A percentile compares a stretch with the other conserved stretches of the same genome.
Evolutionary conservation across 164 flowering plant genomes (phyloP).

Genomic region (Euptelea pleiosperma): DNA sequence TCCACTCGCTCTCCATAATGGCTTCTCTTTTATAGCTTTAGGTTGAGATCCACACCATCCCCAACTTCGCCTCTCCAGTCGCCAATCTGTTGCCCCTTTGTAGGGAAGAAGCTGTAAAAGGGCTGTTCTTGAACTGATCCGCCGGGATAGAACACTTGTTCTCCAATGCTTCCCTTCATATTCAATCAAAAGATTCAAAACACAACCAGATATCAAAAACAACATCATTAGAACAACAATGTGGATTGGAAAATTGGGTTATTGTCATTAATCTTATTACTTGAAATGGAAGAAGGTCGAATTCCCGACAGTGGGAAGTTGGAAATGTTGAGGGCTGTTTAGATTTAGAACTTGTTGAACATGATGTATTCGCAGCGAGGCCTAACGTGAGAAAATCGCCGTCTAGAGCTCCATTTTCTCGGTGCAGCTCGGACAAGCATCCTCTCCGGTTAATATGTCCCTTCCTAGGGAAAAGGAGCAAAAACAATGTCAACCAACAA

Average conservation of each 20-base stretch:
- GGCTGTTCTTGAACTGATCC: constrained; percentile 23
- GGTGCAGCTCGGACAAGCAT: constrained; percentile 20
- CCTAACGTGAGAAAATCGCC: constrained; percentile 41
- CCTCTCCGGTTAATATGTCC: constrained; percentile 21
- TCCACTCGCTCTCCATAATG: too few species aligned
- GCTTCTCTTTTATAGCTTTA: constrained; percentile 9
- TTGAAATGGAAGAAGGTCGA: constrained; percentile 26
- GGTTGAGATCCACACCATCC: constrained; percentile 12
- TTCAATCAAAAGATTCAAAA: neutral
- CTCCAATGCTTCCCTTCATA: constrained; percentile 9
- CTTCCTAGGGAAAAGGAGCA: constrained; percentile 33
- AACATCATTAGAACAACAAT: neutral
- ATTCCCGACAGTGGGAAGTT: constrained; percentile 10
- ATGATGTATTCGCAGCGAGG: constrained; percentile 26
- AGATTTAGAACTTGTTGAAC: constrained; percentile 19
- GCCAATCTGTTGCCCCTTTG: constrained; percentile 9
- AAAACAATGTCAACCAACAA: constrained; percentile 7
- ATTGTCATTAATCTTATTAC: constrained; percentile 24
- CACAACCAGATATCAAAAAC: neutral
- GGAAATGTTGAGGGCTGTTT: constrained; percentile 21
- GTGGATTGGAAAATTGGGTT: neutral
- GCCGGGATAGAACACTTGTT: neutral
- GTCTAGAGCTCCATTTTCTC: constrained; percentile 20
- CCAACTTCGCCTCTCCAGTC: constrained; percentile 4
- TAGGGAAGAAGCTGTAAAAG: constrained; percentile 25